Percentiles rank a stretch among this genome's conserved stretches.
Conservation (phyloP, 2,329 filamentous ascomycete species). For the Periglandula ipomoeae region DNA sequence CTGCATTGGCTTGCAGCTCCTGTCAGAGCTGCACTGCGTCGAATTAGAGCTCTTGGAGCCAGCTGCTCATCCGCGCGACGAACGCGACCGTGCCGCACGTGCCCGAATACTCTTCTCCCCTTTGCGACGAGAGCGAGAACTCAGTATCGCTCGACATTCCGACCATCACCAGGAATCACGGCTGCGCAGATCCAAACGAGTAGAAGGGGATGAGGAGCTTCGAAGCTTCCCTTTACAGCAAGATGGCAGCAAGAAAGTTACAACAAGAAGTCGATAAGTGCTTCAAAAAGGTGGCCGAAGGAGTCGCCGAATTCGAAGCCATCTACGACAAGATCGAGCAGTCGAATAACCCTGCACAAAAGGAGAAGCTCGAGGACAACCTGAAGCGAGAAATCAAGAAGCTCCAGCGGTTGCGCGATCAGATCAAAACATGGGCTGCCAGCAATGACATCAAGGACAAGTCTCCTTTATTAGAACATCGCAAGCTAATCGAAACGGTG, state of each 20-base stretch:
- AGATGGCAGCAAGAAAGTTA: conserved; percentile 91
- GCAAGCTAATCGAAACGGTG: conserved; percentile 96
- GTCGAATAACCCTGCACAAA: conserved; percentile 85
- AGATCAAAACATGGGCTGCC: conserved; percentile 99
- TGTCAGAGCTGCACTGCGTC: background rate
- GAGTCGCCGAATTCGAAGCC: conserved; percentile 80
- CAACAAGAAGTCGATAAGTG: conserved; percentile 98
- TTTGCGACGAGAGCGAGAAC: background rate
- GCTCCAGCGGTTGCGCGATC: conserved; percentile 89
- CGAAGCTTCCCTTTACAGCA: conserved; percentile 17
- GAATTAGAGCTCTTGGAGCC: background rate
- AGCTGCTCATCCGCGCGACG: background rate
- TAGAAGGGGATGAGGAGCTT: background rate
- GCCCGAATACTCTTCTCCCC: background rate
- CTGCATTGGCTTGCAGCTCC: background rate
- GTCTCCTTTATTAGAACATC: conserved; percentile 83
- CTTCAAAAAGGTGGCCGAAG: conserved; percentile 97
- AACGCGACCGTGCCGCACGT: conserved; percentile 1
- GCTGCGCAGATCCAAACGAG: background rate
- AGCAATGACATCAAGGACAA: conserved; percentile 99
- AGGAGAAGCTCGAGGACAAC: conserved; percentile 96
- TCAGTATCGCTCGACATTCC: background rate
- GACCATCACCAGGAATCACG: background rate
- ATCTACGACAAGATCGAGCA: conserved; percentile 98
- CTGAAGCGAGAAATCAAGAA: conserved; percentile 99